Percentiles rank a stretch among this genome's conserved stretches.
Conservation (phyloP, 768 basidiomycete genomes). For the Mycena sanguinolenta region DNA sequence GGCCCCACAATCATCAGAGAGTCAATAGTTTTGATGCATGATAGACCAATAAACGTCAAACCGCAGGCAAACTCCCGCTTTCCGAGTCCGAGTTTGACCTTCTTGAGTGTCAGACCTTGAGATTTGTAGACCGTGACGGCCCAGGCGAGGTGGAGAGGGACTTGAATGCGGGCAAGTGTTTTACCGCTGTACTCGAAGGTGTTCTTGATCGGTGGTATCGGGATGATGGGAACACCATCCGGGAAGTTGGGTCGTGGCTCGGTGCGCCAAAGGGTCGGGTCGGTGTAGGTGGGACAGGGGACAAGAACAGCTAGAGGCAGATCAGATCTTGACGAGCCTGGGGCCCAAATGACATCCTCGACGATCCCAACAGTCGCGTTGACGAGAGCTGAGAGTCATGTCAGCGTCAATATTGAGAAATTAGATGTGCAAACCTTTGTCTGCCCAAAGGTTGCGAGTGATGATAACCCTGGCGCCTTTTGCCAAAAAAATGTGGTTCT, state of each 20-base stretch:
- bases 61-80: too few species aligned
- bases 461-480: slow-evolving; percentile 23
- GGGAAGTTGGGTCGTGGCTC: slow-evolving; percentile 15
- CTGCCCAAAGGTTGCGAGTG: slow-evolving; percentile 20
- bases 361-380: slow-evolving; percentile 32
- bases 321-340: slow-evolving; percentile 24
- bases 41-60: background rate
- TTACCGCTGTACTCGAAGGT: slow-evolving; percentile 32
- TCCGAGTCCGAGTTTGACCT: too few species aligned
- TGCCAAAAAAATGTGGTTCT: background rate
- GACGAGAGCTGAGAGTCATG: slow-evolving; percentile 32
- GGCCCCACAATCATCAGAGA: background rate
- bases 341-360: slow-evolving; percentile 35
- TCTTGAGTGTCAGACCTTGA: slow-evolving; percentile 74
- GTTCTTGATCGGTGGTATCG: slow-evolving; percentile 31
- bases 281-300: slow-evolving; percentile 31
- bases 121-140: slow-evolving; percentile 83
- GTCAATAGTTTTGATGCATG: background rate
- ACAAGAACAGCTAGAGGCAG: slow-evolving; percentile 38
- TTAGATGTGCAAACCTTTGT: slow-evolving; percentile 12
- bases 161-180: slow-evolving; percentile 42
- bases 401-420: too few species aligned
- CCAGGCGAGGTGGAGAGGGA: slow-evolving; percentile 76
- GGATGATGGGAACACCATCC: slow-evolving; percentile 34
- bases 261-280: slow-evolving; percentile 35